Evolutionary conservation across 2,329 filamentous ascomycete species (phyloP).

Genomic region (Pseudocercospora cruenta): DNA sequence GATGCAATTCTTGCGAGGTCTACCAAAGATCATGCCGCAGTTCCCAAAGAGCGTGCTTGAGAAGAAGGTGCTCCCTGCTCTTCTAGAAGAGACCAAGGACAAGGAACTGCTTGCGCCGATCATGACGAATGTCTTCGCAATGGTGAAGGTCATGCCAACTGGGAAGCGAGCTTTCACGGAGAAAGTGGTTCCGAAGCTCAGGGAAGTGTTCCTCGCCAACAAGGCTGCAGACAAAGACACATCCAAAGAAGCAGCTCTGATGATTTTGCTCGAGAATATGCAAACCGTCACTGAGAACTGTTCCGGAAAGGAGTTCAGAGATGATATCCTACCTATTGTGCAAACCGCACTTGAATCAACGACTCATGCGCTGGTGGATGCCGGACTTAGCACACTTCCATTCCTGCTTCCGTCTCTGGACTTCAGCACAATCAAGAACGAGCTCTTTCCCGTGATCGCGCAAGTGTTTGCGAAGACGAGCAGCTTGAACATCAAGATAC

Average conservation of each 20-base stretch:
- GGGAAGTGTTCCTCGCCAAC: slow-evolving; percentile 75
- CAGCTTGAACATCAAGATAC: slow-evolving; percentile 91
- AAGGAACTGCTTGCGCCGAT: slow-evolving; percentile 82
- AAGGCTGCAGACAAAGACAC: slow-evolving; percentile 72
- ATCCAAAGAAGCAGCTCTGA: slow-evolving; percentile 83
- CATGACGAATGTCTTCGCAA: slow-evolving; percentile 89
- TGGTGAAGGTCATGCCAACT: slow-evolving; percentile 76
- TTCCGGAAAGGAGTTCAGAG: slow-evolving; percentile 90
- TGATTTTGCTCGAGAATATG: slow-evolving; percentile 88
- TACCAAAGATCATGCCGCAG: slow-evolving; percentile 83
- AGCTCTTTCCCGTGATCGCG: slow-evolving; percentile 90
- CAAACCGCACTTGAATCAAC: slow-evolving; percentile 82
- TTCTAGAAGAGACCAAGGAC: slow-evolving; percentile 94
- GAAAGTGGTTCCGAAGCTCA: slow-evolving; percentile 80
- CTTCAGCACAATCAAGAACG: slow-evolving; percentile 95
- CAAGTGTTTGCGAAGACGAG: slow-evolving; percentile 89
- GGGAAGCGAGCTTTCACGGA: slow-evolving; percentile 80
- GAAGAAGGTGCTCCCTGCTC: slow-evolving; percentile 85
- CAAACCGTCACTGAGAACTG: slow-evolving; percentile 76
- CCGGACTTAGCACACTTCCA: slow-evolving; percentile 76
- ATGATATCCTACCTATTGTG: slow-evolving; percentile 88
- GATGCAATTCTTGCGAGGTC: slow-evolving; percentile 83
- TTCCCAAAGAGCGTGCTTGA: slow-evolving; percentile 94
- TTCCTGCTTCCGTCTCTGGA: slow-evolving; percentile 85
- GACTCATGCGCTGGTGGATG: slow-evolving; percentile 87